Base-by-base conservation (phyloP, 768 basidiomycete genomes). In the Auricularia auricula-judae region DNA sequence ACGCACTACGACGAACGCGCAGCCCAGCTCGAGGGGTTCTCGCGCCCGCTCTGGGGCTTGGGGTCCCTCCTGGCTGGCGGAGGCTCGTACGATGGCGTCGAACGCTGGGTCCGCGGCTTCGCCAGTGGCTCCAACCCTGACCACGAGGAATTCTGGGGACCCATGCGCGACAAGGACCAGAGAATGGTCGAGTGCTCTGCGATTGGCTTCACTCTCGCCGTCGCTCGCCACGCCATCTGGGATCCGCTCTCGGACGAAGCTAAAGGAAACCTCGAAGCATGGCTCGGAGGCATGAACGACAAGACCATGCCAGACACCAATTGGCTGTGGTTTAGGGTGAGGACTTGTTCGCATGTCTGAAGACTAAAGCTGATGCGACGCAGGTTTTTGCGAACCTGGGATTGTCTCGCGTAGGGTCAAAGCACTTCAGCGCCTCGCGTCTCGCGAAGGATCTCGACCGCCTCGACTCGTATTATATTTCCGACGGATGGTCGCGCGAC, bases 301-400 rank as follows among this genome's bases (percentile, higher is more conserved):
- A 89, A 89, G 77, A 82, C 86, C 66, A 89, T 90, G 87, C 87
- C 88, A 33, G 87, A 89, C 70, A 89, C 88, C 5, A 90, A 90
- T 69, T 89, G 88, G 87, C 78, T 91, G 4, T 90, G 88, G 88
- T 90, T 90, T 74, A 79, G 88, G 65, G 87, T 85, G 64, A 54
- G 82, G 51, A 62, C 43, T 58, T 39, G 53, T 60, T 59, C 14
- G 36, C 42, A 39, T 34, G 51, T 11, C 36, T 64, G 63, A 35
- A 64, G 34, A 36, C 62, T 64, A 34, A 44, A 4, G 66, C 43
- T 3, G 12, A 61, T 42, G 12, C 65, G n/a, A 29, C 36, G 58
- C 62, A 87, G 85, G 85, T 88, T 0, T 89, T 89, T 69, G 84
- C 88, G 18, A 91, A 90, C 47, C 80, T 89, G 4, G 88, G 87